Conservation (phyloP, 176 grass and related monocot species). For the Juncus effusus region DNA sequence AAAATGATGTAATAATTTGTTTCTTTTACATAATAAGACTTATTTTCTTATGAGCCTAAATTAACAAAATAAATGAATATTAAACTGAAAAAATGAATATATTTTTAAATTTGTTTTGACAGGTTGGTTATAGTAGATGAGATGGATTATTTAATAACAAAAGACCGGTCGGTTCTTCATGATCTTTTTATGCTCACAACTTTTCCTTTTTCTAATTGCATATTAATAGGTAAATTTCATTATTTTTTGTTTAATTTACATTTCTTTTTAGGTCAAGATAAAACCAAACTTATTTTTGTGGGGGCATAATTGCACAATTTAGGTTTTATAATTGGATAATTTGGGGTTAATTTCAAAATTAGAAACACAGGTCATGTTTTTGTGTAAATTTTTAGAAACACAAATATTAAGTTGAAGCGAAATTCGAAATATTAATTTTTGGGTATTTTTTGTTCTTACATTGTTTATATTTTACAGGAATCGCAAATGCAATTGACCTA, state of each 20-base stretch:
- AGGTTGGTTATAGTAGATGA: constrained; percentile 91
- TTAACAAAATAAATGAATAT: constrained; percentile 3
- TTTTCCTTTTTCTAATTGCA: constrained; percentile 64
- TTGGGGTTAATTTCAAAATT: neutral
- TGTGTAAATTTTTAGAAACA: neutral
- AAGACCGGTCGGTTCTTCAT: constrained; percentile 75
- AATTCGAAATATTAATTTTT: neutral
- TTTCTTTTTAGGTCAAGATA: no score
- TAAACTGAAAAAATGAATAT: neutral
- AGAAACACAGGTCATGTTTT: neutral
- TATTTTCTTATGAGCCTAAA: neutral
- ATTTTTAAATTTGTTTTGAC: constrained; percentile 8
- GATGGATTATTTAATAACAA: constrained; percentile 96
- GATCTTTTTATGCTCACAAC: constrained; percentile 96
- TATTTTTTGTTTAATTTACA: no score
- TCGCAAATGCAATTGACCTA: constrained; percentile 94
- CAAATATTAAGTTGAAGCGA: neutral
- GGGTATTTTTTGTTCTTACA: constrained; percentile 17
- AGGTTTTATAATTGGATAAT: neutral
- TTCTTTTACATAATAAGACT: neutral
- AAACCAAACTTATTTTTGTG: no score
- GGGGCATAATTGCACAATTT: no score
- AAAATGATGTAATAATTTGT: constrained; percentile 70
- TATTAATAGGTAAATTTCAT: constrained; percentile 66
- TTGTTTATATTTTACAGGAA: constrained; percentile 45